Base-by-base conservation (phyloP, 75 land plant genomes). In the Selaginella moellendorffii region DNA sequence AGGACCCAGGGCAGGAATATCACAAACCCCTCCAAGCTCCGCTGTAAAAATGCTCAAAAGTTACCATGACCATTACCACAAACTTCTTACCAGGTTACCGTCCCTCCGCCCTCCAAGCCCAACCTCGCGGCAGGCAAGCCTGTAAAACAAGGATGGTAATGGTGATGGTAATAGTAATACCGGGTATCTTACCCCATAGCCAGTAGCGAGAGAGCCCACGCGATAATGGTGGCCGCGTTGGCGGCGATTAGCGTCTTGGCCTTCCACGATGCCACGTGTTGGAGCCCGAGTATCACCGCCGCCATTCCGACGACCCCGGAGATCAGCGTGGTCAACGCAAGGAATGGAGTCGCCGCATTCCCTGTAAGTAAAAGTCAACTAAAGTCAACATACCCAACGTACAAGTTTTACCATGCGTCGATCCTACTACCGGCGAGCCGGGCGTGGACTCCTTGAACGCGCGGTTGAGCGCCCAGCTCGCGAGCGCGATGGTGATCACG, bases 131-230 rank as follows among this genome's bases (percentile, higher is more conserved):
- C 81, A 84, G 21, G 87, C 83, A 29, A 84, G 71, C 65, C 87
- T 84, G 69, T 70, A 74, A 14, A 17, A 21, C 1, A 53, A 53
- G 26, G 18, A 2, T 1, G 1, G 2, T 30, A 22, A 23, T 24
- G 17, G n/a, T n/a, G n/a, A n/a, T n/a, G n/a, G n/a, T n/a, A n/a
- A n/a, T n/a, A n/a, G n/a, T n/a, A n/a, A n/a, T n/a, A n/a, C n/a
- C n/a, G n/a, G n/a, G n/a, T n/a, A n/a, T 53, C 29, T 8, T 69
- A 85, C 89, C 85, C 96, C 74, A 81, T 71, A 54, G 96, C 86
- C 1, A 89, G 81, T 0, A 89, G 69, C 23, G 87, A 83, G 54
- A 89, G 76, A n/a, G 71, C 59, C 86, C 82, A 89, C 5, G 96
- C 66, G 12, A 72, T 28, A 2, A 78, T 30, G 24, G 86, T 71